phyloP scores from a whole-genome alignment of 345 rosid species.

The Rhodomyrtus tomentosa region DNA sequence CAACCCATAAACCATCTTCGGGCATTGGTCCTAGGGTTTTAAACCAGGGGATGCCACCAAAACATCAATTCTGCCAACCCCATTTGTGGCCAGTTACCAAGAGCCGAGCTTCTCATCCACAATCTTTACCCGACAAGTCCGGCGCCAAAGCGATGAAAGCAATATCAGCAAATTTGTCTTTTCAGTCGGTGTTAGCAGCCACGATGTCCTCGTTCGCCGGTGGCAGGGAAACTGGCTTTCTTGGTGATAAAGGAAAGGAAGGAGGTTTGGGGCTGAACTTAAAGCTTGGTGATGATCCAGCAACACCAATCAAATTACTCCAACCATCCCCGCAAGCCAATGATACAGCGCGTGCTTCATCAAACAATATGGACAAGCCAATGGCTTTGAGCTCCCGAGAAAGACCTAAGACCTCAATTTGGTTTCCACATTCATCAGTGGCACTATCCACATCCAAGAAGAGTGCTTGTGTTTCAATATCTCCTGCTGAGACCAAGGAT shows the following conservation, averaged over 20 bases:
- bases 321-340: neutral
- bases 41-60: neutral
- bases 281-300: neutral
- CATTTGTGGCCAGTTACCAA: conserved; percentile 3
- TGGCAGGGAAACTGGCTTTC: neutral
- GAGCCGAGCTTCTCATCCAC: neutral
- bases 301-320: neutral
- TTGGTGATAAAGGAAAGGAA: neutral
- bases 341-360: neutral
- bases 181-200: conserved; percentile 23
- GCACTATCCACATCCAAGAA: conserved; percentile 10
- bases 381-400: conserved; percentile 1
- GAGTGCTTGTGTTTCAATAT: conserved; percentile 4
- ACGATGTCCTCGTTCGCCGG: conserved; percentile 19
- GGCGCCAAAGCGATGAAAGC: conserved; percentile 17
- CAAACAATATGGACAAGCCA: conserved; percentile 9
- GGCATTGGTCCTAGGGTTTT: neutral
- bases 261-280: conserved; percentile 2
- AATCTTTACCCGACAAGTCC: conserved; percentile 8
- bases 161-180: conserved; percentile 19
- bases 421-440: conserved; percentile 2
- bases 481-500: conserved; percentile 5
- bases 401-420: neutral
- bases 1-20: neutral
- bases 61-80: neutral